A percentile compares a stretch with the other conserved stretches of the same genome.
Conservation (phyloP, 2,329 filamentous ascomycete species). For the Fusarium sp. region DNA sequence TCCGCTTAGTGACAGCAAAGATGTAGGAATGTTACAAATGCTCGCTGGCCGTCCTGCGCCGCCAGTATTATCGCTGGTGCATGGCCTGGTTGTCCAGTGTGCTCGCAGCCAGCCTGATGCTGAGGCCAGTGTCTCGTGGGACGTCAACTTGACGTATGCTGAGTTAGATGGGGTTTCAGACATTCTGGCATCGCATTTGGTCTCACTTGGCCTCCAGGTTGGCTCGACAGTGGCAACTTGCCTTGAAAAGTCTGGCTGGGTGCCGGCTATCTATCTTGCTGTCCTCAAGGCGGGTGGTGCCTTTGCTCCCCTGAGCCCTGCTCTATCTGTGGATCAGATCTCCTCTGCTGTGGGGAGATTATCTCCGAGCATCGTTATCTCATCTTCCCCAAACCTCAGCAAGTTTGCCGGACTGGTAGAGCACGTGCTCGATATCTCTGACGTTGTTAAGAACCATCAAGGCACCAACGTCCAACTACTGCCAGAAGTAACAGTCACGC, state of each 20-base stretch:
- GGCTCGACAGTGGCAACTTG: conserved; percentile 17
- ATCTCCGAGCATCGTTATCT: conserved; percentile 1
- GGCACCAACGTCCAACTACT: neutral
- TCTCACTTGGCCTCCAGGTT: conserved; percentile 16
- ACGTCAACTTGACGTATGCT: neutral
- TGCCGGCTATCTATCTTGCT: conserved; percentile 23
- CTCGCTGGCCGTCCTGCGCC: neutral
- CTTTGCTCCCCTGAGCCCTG: conserved; percentile 14
- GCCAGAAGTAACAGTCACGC: neutral
- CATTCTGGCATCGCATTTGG: conserved; percentile 1
- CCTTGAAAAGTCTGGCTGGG: conserved; percentile 29
- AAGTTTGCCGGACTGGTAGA: neutral
- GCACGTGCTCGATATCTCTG: neutral
- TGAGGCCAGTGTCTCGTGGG: conserved; percentile 2
- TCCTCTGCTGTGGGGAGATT: neutral
- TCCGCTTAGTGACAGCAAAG: neutral
- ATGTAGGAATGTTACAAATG: conserved; percentile 1
- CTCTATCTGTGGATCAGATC: neutral
- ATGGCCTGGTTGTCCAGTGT: neutral
- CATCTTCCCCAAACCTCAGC: neutral
- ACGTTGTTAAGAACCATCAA: neutral
- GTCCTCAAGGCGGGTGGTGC: conserved; percentile 25
- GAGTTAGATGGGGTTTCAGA: neutral
- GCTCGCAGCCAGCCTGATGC: neutral
- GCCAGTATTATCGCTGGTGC: neutral